Evolutionary conservation across 2,329 filamentous ascomycete genomes (phyloP).

Genomic region (Stemphylium vesicarium): DNA sequence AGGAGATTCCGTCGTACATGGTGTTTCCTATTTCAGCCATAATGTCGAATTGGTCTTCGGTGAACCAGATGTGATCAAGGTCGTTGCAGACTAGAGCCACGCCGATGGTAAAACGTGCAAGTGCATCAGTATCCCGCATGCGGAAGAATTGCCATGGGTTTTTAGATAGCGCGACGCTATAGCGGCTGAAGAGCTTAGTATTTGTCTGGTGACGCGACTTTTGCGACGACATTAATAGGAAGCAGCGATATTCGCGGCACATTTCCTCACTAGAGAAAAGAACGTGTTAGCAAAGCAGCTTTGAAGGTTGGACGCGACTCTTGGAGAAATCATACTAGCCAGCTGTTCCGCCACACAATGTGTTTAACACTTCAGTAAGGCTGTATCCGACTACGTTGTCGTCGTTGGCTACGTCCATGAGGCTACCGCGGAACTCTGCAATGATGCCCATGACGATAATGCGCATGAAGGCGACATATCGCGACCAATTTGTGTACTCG

Average conservation of each 20-base stretch:
- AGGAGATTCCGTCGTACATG: slow-evolving; percentile 43
- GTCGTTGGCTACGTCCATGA: slow-evolving; percentile 2
- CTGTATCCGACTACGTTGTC: slow-evolving; percentile 4
- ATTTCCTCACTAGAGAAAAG: background rate
- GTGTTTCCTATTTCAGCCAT: slow-evolving; percentile 35
- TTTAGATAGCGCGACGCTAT: slow-evolving; percentile 33
- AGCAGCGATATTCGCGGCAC: slow-evolving; percentile 11
- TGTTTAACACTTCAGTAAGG: slow-evolving; percentile 1
- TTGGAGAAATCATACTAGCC: background rate
- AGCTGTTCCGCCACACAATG: background rate
- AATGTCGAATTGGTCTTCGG: slow-evolving; percentile 6
- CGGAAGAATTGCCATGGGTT: slow-evolving; percentile 41
- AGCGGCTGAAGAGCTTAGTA: slow-evolving; percentile 36
- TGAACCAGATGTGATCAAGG: slow-evolving; percentile 32
- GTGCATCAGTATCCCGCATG: slow-evolving; percentile 44
- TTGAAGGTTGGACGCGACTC: background rate
- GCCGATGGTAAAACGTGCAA: slow-evolving; percentile 43
- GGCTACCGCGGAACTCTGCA: background rate
- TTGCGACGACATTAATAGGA: slow-evolving; percentile 23
- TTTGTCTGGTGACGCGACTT: slow-evolving; percentile 20
- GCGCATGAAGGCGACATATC: slow-evolving; percentile 35
- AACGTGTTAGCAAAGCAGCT: background rate
- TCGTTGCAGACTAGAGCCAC: slow-evolving; percentile 45
- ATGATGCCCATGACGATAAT: slow-evolving; percentile 5
- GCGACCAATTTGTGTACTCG: slow-evolving; percentile 25